Base-by-base conservation (phyloP, 2,329 filamentous ascomycete genomes). In the Lachnellula arida region DNA sequence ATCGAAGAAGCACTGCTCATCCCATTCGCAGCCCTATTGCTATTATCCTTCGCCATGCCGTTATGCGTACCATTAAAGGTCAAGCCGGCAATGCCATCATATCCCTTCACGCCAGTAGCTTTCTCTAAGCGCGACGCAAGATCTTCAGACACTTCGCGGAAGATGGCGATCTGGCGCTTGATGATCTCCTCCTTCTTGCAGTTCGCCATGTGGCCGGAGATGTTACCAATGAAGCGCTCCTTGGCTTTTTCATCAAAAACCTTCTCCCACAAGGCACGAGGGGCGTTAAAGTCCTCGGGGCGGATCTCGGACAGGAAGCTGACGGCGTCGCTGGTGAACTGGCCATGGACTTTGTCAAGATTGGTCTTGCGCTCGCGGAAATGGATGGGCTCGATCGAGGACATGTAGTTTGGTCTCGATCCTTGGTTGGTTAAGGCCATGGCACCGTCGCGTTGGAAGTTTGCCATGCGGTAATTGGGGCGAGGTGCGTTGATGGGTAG, bases 131-230 rank as follows among this genome's bases (percentile, higher is more conserved):
- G 73, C 9, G 71, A 67, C 0, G 82, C 83, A 28, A 86, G 72
- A 49, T 86, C 82, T 0, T 78, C 73, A 6, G 77, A 79, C 0
- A 86, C 82, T 65, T 86, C 82, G 1, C 82, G 75, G 75, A 86
- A 86, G 66, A 86, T 86, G 51, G 76, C 78, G 57, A 86, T 85
- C 70, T 86, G 81, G 15, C 82, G 74, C 75, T 82, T 85, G 69
- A 86, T 73, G 3, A 84, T 79, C 68, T 86, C 83, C 60, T 82
- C 72, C 44, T 82, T 73, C 49, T 72, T 74, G 67, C 82, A 86
- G 2, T 76, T 75, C 28, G 70, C 73, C 81, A 86, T 86, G 70
- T 86, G 84, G 2, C 81, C 81, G 0, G 80, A 76, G 4, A 85
- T 77, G 54, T 85, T 86, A 40, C 72, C 75, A 68, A 86, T 74